phyloP scores from a whole-genome alignment of 768 basidiomycete genomes.

The Tulasnella sp. region DNA sequence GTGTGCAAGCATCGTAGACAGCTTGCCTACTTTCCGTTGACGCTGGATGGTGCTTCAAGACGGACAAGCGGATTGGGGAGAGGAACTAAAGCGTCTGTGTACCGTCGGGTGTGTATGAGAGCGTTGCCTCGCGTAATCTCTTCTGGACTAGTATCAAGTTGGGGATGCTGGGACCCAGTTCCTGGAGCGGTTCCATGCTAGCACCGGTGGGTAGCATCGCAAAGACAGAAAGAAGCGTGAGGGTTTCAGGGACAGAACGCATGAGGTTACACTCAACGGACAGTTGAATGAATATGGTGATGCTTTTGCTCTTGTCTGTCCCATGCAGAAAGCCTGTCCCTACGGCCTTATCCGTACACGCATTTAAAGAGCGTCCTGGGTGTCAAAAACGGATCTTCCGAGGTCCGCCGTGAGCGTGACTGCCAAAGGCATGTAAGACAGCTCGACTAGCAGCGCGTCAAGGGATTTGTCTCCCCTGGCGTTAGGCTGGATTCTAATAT shows the following conservation, averaged over 20 bases:
- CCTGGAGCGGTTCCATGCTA: neutral
- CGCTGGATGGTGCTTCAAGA: neutral
- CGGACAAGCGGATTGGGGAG: neutral
- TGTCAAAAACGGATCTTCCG: neutral
- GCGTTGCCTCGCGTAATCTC: too few species aligned
- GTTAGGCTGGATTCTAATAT: neutral
- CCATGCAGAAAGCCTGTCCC: neutral
- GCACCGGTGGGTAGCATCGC: neutral
- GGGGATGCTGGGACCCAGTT: neutral
- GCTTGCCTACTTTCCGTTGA: too few species aligned
- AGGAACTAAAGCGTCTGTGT: neutral
- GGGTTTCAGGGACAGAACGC: neutral
- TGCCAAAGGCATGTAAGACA: neutral
- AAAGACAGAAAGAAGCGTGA: neutral
- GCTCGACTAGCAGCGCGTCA: neutral
- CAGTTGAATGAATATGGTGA: neutral
- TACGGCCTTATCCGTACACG: neutral
- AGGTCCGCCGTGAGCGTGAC: neutral
- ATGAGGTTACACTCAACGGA: neutral
- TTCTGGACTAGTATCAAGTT: too few species aligned
- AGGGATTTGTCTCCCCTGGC: neutral
- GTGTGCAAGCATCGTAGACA: too few species aligned
- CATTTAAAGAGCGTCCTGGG: neutral
- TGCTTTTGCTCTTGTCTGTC: neutral
- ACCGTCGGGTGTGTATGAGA: too few species aligned